Percentiles rank a stretch among this genome's conserved stretches.
Conservation (phyloP, 805 yeast genomes). For the Cyberlindnera nakhonratchasimensis region DNA sequence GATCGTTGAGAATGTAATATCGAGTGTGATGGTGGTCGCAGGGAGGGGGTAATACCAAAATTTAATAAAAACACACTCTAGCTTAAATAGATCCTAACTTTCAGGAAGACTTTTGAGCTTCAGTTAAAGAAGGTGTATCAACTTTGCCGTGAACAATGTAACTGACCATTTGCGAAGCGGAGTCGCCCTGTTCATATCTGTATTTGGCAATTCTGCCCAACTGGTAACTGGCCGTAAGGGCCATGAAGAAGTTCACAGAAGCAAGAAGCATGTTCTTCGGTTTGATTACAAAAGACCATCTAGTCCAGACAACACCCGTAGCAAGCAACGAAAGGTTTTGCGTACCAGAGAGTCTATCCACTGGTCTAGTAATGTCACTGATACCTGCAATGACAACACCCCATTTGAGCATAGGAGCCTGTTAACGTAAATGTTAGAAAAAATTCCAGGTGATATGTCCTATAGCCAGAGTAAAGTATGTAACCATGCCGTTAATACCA, state of each 20-base stretch:
- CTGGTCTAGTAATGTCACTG: slow-evolving; percentile 84
- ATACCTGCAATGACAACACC: slow-evolving; percentile 88
- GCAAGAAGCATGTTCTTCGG: slow-evolving; percentile 89
- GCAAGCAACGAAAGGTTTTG: slow-evolving; percentile 71
- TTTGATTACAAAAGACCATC: slow-evolving; percentile 93
- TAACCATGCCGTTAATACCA: too few relatives aligned
- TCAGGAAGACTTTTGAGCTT: too few relatives aligned
- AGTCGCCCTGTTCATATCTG: slow-evolving; percentile 64
- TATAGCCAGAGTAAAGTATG: too few relatives aligned
- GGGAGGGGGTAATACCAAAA: background rate
- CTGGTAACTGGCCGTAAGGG: slow-evolving; percentile 86
- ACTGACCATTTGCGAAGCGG: slow-evolving; percentile 48
- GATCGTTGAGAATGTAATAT: too few relatives aligned
- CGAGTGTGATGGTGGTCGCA: background rate
- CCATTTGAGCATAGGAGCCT: slow-evolving; percentile 48
- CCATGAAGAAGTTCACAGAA: slow-evolving; percentile 89
- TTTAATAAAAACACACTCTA: too few relatives aligned
- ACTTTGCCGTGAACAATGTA: slow-evolving; percentile 53
- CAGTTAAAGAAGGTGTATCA: background rate
- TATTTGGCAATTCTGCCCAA: slow-evolving; percentile 64
- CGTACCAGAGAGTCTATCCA: slow-evolving; percentile 85
- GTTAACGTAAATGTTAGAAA: slow-evolving; percentile 7
- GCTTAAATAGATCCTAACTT: too few relatives aligned
- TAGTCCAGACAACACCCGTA: slow-evolving; percentile 95
- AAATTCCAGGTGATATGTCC: too few relatives aligned